Evolutionary conservation across 139 green algal genomes (phyloP), one percentile per base, ranked within the genome.

Genomic region (Picochlorum sp.): DNA sequence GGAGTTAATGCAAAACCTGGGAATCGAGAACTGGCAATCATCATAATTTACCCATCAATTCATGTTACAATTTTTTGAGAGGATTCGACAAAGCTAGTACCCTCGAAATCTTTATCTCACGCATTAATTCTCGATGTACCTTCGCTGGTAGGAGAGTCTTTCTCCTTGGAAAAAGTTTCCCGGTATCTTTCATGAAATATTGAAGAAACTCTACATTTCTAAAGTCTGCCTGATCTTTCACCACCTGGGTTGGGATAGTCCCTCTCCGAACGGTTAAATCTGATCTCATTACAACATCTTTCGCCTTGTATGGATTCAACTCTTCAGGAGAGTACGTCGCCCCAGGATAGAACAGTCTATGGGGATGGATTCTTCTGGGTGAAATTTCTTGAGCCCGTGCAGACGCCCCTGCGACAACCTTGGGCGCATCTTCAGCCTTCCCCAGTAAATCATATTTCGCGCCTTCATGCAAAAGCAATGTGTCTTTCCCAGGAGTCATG

Each of bases 1-100:
- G 10, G 33, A 65, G 1, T 69, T 97, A 60, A 72, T 95, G 20
- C 55, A 82, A 1, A 68, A 72, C 3, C 73, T 95, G 49, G 83
- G 77, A 33, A 26, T 79, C n/a, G n/a, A n/a, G n/a, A n/a, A n/a
- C n/a, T n/a, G n/a, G n/a, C n/a, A n/a, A n/a, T 50, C 41, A n/a
- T 50, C 41, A 22, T 50, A 8, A 22, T 16, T 22, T 50, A 6
- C 6, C 16, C 41, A 26, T 18, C 16, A 12, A 22, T 41, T 35
- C 6, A 8, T 35, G 12, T 22, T 30, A 25, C 10, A 44, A 8
- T 20, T 47, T 50, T n/a, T 25, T 24, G n/a, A 31, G 20, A 36
- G 57, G 57, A 40, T 16, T 32, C 44, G 63, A 35, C 44, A 64
- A 56, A 7, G 29, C 57, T n/a, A 64, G 12, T 1, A 10, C 14